phyloP scores from a whole-genome alignment of 163 green algal species.

The Scenedesmus sp. region DNA sequence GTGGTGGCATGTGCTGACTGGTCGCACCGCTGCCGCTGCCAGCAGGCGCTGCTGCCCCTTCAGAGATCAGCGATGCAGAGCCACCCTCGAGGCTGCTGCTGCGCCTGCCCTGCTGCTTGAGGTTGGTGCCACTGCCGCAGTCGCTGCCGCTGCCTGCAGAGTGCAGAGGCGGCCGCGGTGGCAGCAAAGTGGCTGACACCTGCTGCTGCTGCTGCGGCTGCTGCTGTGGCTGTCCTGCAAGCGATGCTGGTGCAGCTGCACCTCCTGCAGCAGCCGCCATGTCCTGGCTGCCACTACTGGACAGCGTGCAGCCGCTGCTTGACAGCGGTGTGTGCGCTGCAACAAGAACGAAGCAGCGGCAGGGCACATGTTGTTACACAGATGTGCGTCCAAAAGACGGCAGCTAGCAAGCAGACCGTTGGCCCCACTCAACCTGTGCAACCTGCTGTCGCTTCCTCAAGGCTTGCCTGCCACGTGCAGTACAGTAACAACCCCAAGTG shows the following conservation, averaged over 20 bases:
- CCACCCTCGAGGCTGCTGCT: not conserved
- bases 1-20: not conserved
- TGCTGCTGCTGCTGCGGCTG: not conserved
- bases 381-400: too few relatives aligned
- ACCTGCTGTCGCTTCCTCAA: not conserved
- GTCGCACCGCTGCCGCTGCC: not conserved
- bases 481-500: not conserved
- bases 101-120: not conserved
- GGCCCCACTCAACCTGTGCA: too few relatives aligned
- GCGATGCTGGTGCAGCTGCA: not conserved
- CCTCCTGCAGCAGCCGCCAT: not conserved
- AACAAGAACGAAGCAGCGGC: not conserved
- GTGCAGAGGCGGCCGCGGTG: not conserved
- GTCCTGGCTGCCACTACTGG: not conserved
- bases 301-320: not conserved
- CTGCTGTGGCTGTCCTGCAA: conserved; percentile 11
- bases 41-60: not conserved
- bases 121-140: not conserved
- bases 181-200: not conserved
- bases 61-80: not conserved
- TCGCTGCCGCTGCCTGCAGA: not conserved
- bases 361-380: not conserved
- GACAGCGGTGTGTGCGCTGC: not conserved
- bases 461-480: not conserved
- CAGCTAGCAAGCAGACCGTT: too few relatives aligned